Conservation (phyloP, 2,329 filamentous ascomycete species). For the Monosporascus sp. region DNA sequence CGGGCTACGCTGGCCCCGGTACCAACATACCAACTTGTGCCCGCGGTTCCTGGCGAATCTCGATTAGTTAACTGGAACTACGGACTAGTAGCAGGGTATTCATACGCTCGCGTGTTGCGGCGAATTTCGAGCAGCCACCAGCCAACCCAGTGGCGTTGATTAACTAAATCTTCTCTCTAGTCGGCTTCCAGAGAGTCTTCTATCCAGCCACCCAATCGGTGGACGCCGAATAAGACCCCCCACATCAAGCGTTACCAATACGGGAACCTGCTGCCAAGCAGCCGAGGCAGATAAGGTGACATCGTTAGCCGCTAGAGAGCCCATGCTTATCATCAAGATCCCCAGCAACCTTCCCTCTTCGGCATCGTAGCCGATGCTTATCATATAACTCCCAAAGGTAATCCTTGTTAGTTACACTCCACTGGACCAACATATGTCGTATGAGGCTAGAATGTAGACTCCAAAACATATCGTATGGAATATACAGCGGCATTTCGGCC, state of each 20-base stretch:
- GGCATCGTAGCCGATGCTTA: not conserved
- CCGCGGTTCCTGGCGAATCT: too few relatives aligned
- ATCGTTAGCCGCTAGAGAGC: not conserved
- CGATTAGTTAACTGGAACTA: too few relatives aligned
- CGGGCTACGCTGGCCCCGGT: too few relatives aligned
- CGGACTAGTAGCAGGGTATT: too few relatives aligned
- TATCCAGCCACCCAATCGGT: not conserved
- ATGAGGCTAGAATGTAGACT: too few relatives aligned
- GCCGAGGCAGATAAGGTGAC: not conserved
- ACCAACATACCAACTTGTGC: too few relatives aligned
- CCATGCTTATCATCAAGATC: not conserved
- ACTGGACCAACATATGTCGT: too few relatives aligned
- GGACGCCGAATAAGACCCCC: not conserved
- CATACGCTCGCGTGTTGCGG: too few relatives aligned
- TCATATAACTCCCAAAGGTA: not conserved
- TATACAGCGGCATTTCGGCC: too few relatives aligned
- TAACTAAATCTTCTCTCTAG: not conserved
- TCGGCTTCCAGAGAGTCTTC: not conserved
- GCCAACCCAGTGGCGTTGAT: not conserved
- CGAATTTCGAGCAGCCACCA: not conserved
- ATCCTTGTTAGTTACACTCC: too few relatives aligned
- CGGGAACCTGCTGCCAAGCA: not conserved
- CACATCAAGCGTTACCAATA: not conserved
- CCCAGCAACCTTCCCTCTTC: not conserved
- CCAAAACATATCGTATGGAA: too few relatives aligned